A percentile compares a stretch with the other conserved stretches of the same genome.
phyloP scores from a whole-genome alignment of 495 filamentous ascomycete species.

The Letharia columbiana region DNA sequence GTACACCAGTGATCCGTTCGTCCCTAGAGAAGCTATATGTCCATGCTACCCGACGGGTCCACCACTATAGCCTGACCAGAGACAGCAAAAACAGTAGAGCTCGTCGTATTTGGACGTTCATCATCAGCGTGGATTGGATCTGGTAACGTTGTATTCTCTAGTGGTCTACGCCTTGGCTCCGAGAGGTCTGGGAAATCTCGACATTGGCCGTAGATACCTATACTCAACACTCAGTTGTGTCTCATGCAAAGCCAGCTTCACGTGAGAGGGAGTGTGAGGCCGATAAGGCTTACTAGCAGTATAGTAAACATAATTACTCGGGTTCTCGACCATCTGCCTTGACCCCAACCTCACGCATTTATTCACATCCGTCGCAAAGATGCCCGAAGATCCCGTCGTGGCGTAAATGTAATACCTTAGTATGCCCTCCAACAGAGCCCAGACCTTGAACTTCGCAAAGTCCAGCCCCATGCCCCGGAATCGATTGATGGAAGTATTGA shows the following conservation, averaged over 20 bases:
- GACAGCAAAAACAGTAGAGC: neutral
- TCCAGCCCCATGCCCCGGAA: neutral
- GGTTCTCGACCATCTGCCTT: neutral
- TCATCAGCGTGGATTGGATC: neutral
- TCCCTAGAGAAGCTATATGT: neutral
- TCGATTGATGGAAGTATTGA: neutral
- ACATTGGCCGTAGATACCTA: neutral
- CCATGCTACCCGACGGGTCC: neutral
- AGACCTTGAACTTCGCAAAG: neutral
- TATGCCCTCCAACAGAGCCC: neutral
- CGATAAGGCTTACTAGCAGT: neutral
- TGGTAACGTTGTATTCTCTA: neutral
- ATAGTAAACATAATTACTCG: neutral
- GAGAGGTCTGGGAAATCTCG: neutral
- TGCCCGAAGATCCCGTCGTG: neutral
- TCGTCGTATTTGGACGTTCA: neutral
- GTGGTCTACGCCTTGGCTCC: neutral
- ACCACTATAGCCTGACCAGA: neutral
- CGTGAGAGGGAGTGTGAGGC: neutral
- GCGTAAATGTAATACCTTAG: neutral
- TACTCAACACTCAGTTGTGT: neutral
- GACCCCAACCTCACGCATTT: neutral
- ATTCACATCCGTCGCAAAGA: neutral
- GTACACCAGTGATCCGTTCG: neutral
- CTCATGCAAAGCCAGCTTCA: neutral